Evolutionary conservation across 108 stramenopile genomes (phyloP).

Genomic region (Conticribra guillardii): DNA sequence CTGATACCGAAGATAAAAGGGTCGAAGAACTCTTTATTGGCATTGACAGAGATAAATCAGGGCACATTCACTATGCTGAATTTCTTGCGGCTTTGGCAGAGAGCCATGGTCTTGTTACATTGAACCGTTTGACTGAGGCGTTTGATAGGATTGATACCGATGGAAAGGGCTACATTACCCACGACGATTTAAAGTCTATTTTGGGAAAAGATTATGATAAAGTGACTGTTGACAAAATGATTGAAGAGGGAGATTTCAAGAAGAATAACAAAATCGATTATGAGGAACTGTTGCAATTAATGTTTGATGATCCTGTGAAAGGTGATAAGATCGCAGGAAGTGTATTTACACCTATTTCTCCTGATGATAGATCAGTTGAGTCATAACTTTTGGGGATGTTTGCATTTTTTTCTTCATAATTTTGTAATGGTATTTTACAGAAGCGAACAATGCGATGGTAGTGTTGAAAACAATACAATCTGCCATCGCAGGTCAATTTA

Average conservation of each 20-base stretch:
- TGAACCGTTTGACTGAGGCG: slow-evolving; percentile 73
- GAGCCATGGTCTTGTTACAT: slow-evolving; percentile 62
- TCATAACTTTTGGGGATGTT: too few species aligned
- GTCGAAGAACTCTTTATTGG: slow-evolving; percentile 62
- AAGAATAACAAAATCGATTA: slow-evolving; percentile 72
- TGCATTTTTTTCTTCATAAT: too few species aligned
- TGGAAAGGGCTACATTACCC: slow-evolving; percentile 69
- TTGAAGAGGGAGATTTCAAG: slow-evolving; percentile 59
- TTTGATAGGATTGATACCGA: slow-evolving; percentile 80
- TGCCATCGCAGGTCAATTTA: too few species aligned
- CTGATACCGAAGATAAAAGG: slow-evolving; percentile 52
- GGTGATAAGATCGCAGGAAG: slow-evolving; percentile 37
- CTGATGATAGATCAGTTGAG: too few species aligned
- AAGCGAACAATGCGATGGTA: too few species aligned
- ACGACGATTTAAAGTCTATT: slow-evolving; percentile 60
- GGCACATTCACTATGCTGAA: slow-evolving; percentile 73
- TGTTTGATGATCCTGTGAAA: slow-evolving; percentile 53
- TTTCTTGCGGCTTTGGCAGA: slow-evolving; percentile 79
- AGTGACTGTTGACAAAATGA: slow-evolving; percentile 66
- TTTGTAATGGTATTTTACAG: too few species aligned
- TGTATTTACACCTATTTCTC: neutral
- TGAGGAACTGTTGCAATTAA: slow-evolving; percentile 68
- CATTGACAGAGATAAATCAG: slow-evolving; percentile 71
- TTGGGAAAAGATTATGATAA: slow-evolving; percentile 70
- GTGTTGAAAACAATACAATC: too few species aligned